These are phyloP conservation scores for Saitozyma podzolica DNA, from an alignment of 768 basidiomycete genomes.

Conservation along the genomic window DNA sequence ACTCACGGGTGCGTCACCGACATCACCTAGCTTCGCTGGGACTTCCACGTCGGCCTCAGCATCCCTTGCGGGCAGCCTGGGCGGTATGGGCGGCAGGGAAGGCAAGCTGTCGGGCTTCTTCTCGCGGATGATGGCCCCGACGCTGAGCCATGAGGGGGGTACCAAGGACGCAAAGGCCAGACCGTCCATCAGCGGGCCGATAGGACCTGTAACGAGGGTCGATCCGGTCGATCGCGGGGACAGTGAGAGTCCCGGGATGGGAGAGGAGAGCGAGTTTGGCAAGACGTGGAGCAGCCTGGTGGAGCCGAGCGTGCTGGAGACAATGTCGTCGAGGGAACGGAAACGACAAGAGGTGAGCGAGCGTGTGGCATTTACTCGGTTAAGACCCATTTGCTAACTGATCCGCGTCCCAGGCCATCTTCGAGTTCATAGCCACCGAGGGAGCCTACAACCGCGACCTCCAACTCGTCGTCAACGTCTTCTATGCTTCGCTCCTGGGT, in stretches of 20 bases:
- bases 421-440: conserved; percentile 91
- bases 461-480: conserved; percentile 71
- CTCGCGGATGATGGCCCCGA: conserved; percentile 33
- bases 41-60: background rate
- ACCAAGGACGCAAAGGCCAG: conserved; percentile 4
- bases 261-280: conserved; percentile 19
- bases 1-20: background rate
- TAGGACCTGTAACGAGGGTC: conserved; percentile 2
- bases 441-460: conserved; percentile 84
- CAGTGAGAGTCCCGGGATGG: background rate
- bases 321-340: conserved; percentile 73
- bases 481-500: conserved; percentile 75
- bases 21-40: background rate
- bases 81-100: background rate
- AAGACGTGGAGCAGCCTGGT: conserved; percentile 93
- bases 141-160: conserved; percentile 3
- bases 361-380: no score
- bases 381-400: background rate
- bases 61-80: background rate
- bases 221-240: conserved; percentile 41
- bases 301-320: conserved; percentile 77
- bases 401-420: conserved; percentile 68
- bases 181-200: conserved; percentile 7
- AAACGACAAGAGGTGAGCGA: conserved; percentile 76
- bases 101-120: conserved; percentile 39